Conservation (phyloP, 1,284 basidiomycete species). For the Marasmius fiardii region DNA sequence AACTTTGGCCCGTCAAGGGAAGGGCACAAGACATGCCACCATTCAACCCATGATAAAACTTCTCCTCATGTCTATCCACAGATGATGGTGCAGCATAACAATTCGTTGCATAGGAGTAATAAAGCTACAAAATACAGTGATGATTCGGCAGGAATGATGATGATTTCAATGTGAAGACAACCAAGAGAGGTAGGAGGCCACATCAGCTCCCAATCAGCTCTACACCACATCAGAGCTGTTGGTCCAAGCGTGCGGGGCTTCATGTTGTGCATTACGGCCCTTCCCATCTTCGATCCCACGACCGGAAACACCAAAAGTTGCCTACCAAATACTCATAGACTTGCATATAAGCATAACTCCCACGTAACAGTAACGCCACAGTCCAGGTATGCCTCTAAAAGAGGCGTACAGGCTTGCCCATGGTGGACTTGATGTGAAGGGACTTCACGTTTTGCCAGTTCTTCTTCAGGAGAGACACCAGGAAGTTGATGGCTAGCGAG, state of each 20-base stretch:
- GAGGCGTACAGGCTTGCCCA: constrained; percentile 97
- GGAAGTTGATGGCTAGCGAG: constrained; percentile 97
- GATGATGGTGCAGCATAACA: neutral
- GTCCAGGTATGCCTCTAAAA: constrained; percentile 53
- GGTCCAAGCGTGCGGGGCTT: constrained; percentile 92
- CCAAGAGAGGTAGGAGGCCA: constrained; percentile 18
- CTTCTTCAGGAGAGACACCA: constrained; percentile 99
- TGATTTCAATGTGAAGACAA: neutral
- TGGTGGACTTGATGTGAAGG: constrained; percentile 97
- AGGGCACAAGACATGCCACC: constrained; percentile 50
- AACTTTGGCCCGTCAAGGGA: constrained; percentile 65
- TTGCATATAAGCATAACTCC: constrained; percentile 5
- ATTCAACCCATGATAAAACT: constrained; percentile 59
- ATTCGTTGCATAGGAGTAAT: neutral
- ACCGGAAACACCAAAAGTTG: constrained; percentile 8
- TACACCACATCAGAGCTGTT: constrained; percentile 62
- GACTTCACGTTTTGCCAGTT: constrained; percentile 99
- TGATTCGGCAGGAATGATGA: too few species aligned
- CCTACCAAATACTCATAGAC: constrained; percentile 11
- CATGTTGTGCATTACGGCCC: constrained; percentile 75
- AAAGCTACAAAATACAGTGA: neutral
- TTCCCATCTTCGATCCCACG: constrained; percentile 20
- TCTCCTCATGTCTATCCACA: neutral
- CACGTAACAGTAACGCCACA: neutral
- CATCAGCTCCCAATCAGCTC: constrained; percentile 87